phyloP scores from a whole-genome alignment of 1,139 yeast genomes.

The Pichia sp. region DNA sequence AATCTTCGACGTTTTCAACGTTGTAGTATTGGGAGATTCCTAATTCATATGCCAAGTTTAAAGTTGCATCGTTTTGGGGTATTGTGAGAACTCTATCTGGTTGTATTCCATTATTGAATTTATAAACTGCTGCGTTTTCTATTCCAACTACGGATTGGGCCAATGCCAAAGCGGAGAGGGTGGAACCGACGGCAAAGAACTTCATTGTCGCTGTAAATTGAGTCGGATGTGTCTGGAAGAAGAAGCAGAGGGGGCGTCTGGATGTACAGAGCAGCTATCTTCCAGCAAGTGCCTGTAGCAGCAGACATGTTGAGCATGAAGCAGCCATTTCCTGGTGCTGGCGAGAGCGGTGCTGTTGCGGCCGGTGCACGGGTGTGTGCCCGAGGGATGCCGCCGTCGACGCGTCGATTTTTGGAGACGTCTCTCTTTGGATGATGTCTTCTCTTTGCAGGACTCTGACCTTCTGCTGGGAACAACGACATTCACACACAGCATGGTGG shows the following conservation, averaged over 20 bases:
- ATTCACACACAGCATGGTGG: neutral
- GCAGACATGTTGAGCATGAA: neutral
- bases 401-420: no score
- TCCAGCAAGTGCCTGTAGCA: neutral
- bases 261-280: no score
- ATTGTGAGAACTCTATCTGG: conserved; percentile 15
- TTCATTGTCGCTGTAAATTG: neutral
- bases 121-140: conserved; percentile 30
- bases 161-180: conserved; percentile 4
- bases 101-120: conserved; percentile 13
- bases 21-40: conserved; percentile 38
- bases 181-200: neutral
- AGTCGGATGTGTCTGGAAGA: no score
- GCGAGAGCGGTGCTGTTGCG: neutral
- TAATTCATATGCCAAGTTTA: conserved; percentile 44
- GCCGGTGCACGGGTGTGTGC: conserved; percentile 5
- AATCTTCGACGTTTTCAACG: conserved; percentile 33
- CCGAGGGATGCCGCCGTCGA: neutral
- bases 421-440: no score
- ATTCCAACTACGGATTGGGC: conserved; percentile 15
- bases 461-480: neutral
- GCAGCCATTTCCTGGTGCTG: neutral
- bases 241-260: no score
- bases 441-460: neutral
- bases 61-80: conserved; percentile 28